Conservation (phyloP, 2,329 filamentous ascomycete genomes). For the Ophiosphaerella korrae region DNA sequence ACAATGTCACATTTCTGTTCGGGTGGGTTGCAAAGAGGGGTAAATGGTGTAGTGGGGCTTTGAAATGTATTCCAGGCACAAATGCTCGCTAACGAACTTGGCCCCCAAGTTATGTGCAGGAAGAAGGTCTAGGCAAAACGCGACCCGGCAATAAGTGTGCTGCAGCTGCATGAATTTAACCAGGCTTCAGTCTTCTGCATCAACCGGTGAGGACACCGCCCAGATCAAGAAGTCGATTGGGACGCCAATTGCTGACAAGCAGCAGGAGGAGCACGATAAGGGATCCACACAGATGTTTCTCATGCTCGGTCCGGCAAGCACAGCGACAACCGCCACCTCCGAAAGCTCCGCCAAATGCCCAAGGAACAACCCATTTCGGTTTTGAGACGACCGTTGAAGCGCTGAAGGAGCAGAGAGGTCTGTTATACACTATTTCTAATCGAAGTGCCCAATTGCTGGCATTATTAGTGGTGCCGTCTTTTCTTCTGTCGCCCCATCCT, state of each 20-base stretch:
- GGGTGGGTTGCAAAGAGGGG: slow-evolving; percentile 17
- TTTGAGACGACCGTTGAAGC: slow-evolving; percentile 83
- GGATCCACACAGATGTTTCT: slow-evolving; percentile 56
- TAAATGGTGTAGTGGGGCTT: too few species aligned
- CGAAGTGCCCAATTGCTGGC: slow-evolving; percentile 11
- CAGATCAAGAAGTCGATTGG: slow-evolving; percentile 26
- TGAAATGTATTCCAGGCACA: too few species aligned
- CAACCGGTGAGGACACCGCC: too few species aligned
- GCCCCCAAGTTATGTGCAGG: too few species aligned
- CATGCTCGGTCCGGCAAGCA: slow-evolving; percentile 51
- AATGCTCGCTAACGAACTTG: too few species aligned
- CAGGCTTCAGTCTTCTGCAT: too few species aligned
- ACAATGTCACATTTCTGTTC: too few species aligned
- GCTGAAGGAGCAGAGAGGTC: slow-evolving; percentile 74
- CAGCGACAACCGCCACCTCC: slow-evolving; percentile 47
- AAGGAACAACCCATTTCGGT: slow-evolving; percentile 82
- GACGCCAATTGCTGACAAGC: slow-evolving; percentile 37
- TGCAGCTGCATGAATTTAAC: too few species aligned
- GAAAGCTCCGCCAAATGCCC: slow-evolving; percentile 48
- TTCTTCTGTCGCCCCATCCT: slow-evolving; percentile 90
- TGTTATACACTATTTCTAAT: neutral
- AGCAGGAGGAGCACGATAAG: slow-evolving; percentile 15
- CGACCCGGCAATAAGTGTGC: too few species aligned
- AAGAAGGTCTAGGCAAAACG: too few species aligned
- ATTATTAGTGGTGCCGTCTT: slow-evolving; percentile 81